Conservation (phyloP, 768 basidiomycete genomes). For the Saitozyma sp. region DNA sequence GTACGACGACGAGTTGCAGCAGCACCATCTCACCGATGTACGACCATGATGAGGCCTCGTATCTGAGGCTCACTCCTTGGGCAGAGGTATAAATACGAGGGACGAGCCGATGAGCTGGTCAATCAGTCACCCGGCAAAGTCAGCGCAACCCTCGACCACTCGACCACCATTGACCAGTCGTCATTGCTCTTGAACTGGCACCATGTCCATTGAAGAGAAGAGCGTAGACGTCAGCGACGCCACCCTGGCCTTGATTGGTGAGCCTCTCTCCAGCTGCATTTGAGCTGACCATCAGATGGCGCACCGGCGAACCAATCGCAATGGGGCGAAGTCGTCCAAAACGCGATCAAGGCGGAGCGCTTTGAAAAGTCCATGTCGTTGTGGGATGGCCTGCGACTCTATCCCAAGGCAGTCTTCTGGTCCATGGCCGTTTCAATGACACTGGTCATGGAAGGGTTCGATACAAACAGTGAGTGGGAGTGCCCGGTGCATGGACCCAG, state of each 20-base stretch:
- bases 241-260: neutral
- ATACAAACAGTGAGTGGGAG: neutral
- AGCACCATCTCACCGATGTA: no score
- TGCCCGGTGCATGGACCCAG: neutral
- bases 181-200: neutral
- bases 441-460: slow-evolving; percentile 11
- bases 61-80: no score
- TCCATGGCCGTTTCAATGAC: slow-evolving; percentile 7
- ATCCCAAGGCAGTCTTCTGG: slow-evolving; percentile 12
- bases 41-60: no score
- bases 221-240: neutral
- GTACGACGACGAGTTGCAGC: no score
- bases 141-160: no score
- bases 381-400: neutral
- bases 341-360: slow-evolving; percentile 3
- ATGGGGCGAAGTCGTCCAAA: neutral
- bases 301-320: neutral
- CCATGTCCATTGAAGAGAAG: neutral
- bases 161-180: no score
- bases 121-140: no score
- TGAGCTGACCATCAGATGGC: neutral
- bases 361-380: neutral
- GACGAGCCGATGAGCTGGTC: no score
- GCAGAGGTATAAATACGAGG: no score
- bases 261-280: neutral